Conservation (phyloP, 768 basidiomycete genomes). For the Russula olivacea region DNA sequence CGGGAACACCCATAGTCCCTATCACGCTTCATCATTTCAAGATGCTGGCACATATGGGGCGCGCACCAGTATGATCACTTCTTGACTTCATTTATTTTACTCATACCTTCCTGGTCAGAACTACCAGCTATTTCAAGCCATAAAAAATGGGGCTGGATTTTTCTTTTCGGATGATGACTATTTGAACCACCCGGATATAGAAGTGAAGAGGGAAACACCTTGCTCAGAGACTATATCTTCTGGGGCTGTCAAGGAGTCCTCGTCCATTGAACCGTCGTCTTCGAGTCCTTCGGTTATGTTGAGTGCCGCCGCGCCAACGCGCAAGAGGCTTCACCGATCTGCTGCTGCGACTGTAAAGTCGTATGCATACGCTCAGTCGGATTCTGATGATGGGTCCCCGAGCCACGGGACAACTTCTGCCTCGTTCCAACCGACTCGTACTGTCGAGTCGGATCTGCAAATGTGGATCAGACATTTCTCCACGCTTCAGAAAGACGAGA, state of each 20-base stretch:
- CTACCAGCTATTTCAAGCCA: constrained; percentile 51
- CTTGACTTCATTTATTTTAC: background rate
- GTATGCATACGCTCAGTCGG: constrained; percentile 62
- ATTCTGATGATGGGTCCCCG: constrained; percentile 65
- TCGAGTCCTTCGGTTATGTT: constrained; percentile 31
- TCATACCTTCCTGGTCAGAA: constrained; percentile 34
- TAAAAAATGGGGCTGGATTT: constrained; percentile 62
- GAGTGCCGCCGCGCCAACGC: constrained; percentile 3
- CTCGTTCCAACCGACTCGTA: constrained; percentile 33
- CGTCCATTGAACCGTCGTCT: constrained; percentile 22
- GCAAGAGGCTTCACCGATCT: constrained; percentile 55
- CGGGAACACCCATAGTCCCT: constrained; percentile 44
- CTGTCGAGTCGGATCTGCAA: constrained; percentile 45
- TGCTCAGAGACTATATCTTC: constrained; percentile 26
- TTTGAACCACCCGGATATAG: constrained; percentile 31
- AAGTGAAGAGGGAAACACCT: constrained; percentile 24
- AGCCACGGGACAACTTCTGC: constrained; percentile 28
- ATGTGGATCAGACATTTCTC: constrained; percentile 65
- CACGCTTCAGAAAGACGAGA: constrained; percentile 56
- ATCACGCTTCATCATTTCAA: constrained; percentile 73
- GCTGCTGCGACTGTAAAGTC: constrained; percentile 49
- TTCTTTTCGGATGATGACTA: constrained; percentile 68
- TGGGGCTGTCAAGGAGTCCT: constrained; percentile 2
- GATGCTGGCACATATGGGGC: constrained; percentile 62
- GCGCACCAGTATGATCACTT: constrained; percentile 44